Percentiles rank a stretch among this genome's conserved stretches.
Conservation (phyloP, 768 basidiomycete species). For the Psilocybe azurescens region DNA sequence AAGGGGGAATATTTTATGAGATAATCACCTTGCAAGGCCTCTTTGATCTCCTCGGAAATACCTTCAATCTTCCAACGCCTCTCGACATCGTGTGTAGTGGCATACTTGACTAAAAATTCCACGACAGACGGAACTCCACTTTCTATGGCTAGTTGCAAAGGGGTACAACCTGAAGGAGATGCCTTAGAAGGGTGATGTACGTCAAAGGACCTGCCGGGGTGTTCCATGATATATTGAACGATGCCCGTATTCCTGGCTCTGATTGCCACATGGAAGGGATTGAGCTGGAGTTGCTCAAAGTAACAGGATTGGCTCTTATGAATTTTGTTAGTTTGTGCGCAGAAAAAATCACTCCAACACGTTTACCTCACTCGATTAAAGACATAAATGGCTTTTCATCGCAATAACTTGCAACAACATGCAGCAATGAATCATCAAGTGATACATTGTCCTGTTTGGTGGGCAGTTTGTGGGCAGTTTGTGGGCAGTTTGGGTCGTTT, state of each 20-base stretch:
- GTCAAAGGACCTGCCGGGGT: constrained; percentile 33
- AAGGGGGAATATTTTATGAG: not conserved
- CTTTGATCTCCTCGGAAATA: constrained; percentile 28
- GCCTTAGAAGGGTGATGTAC: constrained; percentile 43
- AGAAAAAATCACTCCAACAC: not conserved
- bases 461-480: constrained; percentile 17
- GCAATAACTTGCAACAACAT: constrained; percentile 39
- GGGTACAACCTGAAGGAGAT: constrained; percentile 37
- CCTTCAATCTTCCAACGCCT: constrained; percentile 34
- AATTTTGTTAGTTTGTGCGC: constrained; percentile 1
- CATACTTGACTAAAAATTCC: constrained; percentile 40
- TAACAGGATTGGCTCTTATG: constrained; percentile 35
- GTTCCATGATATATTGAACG: constrained; percentile 37
- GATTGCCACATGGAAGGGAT: constrained; percentile 41
- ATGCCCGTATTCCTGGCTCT: constrained; percentile 36
- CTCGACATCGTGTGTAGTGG: constrained; percentile 43
- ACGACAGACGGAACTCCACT: constrained; percentile 32
- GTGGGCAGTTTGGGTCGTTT: constrained; percentile 24
- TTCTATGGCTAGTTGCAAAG: constrained; percentile 40
- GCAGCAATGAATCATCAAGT: constrained; percentile 37
- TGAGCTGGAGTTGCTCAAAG: constrained; percentile 36
- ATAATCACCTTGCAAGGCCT: constrained; percentile 36
- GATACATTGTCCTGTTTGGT: constrained; percentile 25
- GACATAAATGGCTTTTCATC: constrained; percentile 35
- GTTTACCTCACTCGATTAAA: constrained; percentile 40